Evolutionary conservation across 306 rosid genomes (phyloP), one percentile per base, ranked within the genome.

Genomic region (Rosa lucieae): DNA sequence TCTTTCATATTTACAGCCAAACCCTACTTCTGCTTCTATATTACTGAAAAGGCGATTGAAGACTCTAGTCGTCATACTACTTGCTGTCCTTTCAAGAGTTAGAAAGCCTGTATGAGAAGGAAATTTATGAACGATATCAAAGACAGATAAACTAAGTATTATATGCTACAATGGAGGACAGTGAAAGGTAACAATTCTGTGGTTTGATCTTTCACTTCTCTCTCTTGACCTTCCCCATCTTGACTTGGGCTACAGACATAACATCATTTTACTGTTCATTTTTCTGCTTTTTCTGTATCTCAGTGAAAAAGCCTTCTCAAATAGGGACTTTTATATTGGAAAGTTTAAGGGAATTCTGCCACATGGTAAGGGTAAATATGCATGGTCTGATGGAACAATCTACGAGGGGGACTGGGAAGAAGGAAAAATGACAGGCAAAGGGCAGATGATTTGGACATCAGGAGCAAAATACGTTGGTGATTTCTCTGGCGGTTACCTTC

Each of bases 381-480:
- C 81, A 56, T 96, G 99, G 99, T 86, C 85, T 49, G 88, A 90
- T 77, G 92, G 96, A 79, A 88, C 98, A 6, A 82, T 85, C 35
- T 96, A 91, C 48, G 93, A 91, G 51, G 99, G 99, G 32, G 98
- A 90, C 58, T 96, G 98, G 98, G 87, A 85, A 73, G 88, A 82
- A 49, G 99, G 98, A 71, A 91, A 91, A 86, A 91, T 85, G 93
- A 87, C 89, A 10, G 99, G 97, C 44, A 87, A 88, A 80, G 99
- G 98, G 70, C 62, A 83, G 61, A 82, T 93, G 47, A 58, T 77
- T 52, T 96, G 97, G 98, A 70, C 87, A 55, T 87, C 97, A 18
- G 96, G 98, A 67, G 88, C 89, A 78, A 85, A 77, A 71, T 96
- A 93, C 67, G 96, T 87, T 78, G 99, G 99, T 62, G 98, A 96